phyloP scores from a whole-genome alignment of 202 grass and related monocot genomes.

The Carex arenaria region DNA sequence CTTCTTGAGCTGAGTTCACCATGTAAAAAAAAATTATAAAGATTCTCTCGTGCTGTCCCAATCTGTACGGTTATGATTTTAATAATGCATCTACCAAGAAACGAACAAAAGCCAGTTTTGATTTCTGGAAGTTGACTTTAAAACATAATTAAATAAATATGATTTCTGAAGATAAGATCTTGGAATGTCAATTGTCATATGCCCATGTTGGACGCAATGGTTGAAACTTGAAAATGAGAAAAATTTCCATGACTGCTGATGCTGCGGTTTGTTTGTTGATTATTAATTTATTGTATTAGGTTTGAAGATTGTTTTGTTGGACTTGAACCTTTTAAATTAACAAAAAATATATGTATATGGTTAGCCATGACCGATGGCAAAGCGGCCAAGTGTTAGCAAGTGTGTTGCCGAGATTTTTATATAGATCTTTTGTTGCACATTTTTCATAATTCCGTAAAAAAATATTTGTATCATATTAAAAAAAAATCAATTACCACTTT shows the following conservation, averaged over 20 bases:
- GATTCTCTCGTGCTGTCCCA: background rate
- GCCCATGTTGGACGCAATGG: constrained; percentile 10
- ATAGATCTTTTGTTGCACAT: too few relatives aligned
- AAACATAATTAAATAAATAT: background rate
- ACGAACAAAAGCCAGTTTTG: constrained; percentile 5
- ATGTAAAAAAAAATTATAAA: background rate
- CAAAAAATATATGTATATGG: background rate
- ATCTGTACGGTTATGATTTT: background rate
- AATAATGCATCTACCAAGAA: background rate
- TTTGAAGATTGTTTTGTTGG: background rate
- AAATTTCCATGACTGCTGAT: background rate
- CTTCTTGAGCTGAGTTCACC: background rate
- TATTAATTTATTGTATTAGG: background rate
- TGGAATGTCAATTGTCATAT: constrained; percentile 14
- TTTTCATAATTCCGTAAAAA: too few relatives aligned
- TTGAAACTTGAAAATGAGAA: constrained; percentile 7
- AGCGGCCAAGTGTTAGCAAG: too few relatives aligned
- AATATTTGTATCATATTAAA: too few relatives aligned
- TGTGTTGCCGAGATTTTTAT: too few relatives aligned
- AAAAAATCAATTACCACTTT: too few relatives aligned
- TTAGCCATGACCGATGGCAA: background rate
- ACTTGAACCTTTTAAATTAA: background rate
- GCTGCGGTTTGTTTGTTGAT: background rate
- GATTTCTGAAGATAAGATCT: constrained; percentile 4
- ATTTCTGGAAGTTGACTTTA: constrained; percentile 9